A percentile compares a stretch with the other conserved stretches of the same genome.
phyloP scores from a whole-genome alignment of 352 stramenopile genomes.

The Lagenidium giganteum region DNA sequence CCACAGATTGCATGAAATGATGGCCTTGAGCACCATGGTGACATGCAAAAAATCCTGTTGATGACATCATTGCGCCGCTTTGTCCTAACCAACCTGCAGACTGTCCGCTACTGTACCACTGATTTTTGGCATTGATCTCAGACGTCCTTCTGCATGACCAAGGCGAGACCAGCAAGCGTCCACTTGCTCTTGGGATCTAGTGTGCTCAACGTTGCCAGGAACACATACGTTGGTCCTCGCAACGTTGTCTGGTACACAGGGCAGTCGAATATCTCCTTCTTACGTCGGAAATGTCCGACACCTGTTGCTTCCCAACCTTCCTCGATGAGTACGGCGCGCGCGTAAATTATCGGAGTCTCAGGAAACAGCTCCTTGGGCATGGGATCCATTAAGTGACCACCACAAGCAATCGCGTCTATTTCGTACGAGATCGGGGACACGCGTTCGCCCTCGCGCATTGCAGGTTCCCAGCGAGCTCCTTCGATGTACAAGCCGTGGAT shows the following conservation, averaged over 20 bases:
- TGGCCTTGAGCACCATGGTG: too few species aligned
- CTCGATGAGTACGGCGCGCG: conserved; percentile 91
- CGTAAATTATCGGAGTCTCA: conserved; percentile 87
- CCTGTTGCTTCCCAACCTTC: conserved; percentile 91
- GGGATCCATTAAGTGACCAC: conserved; percentile 84
- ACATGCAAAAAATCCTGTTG: too few species aligned
- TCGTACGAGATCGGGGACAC: conserved; percentile 78
- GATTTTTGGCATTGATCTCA: too few species aligned
- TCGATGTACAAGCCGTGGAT: conserved; percentile 95
- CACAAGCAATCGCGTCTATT: conserved; percentile 81
- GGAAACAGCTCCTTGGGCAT: conserved; percentile 92
- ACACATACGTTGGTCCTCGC: conserved; percentile 94
- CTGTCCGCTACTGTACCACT: too few species aligned
- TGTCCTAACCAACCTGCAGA: too few species aligned
- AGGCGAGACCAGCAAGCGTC: conserved; percentile 88
- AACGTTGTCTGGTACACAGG: conserved; percentile 96
- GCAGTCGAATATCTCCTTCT: conserved; percentile 89
- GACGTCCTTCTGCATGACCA: conserved; percentile 93
- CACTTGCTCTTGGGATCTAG: conserved; percentile 83
- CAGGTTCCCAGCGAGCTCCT: conserved; percentile 87
- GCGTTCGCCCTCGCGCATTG: conserved; percentile 71
- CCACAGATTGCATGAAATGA: too few species aligned
- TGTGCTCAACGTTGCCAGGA: conserved; percentile 94
- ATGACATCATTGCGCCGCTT: too few species aligned
- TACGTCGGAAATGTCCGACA: conserved; percentile 92